Evolutionary conservation across 2,329 filamentous ascomycete species (phyloP).

Genomic region (Aspergillus unguis): DNA sequence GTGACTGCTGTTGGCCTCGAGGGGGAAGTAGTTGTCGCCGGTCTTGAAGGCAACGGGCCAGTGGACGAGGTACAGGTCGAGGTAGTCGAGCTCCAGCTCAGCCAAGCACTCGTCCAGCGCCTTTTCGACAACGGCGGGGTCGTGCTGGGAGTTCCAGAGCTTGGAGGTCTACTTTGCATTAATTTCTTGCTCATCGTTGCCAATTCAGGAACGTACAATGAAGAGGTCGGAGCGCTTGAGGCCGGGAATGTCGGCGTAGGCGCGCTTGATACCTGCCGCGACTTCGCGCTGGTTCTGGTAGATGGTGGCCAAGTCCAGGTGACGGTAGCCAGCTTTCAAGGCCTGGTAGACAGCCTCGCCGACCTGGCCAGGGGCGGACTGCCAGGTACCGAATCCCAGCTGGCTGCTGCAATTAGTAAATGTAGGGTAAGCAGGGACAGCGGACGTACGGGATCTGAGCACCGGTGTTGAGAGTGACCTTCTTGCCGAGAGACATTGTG

Average conservation of each 20-base stretch:
- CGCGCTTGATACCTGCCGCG: slow-evolving; percentile 33
- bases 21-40: slow-evolving; percentile 47
- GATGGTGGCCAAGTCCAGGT: slow-evolving; percentile 41
- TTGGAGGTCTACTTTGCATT: slow-evolving; percentile 51
- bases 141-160: slow-evolving; percentile 56
- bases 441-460: slow-evolving; percentile 36
- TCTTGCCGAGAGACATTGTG: slow-evolving; percentile 42
- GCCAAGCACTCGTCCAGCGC: slow-evolving; percentile 50
- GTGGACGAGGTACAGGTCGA: slow-evolving; percentile 50
- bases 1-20: slow-evolving; percentile 34
- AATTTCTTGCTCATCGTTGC: slow-evolving; percentile 2
- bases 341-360: slow-evolving; percentile 40
- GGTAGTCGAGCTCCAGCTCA: slow-evolving; percentile 53
- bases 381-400: slow-evolving; percentile 42
- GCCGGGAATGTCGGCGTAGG: slow-evolving; percentile 37
- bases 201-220: slow-evolving; percentile 26
- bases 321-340: slow-evolving; percentile 40
- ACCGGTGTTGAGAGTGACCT: slow-evolving; percentile 38
- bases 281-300: slow-evolving; percentile 41
- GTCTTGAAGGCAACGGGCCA: slow-evolving; percentile 45
- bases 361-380: slow-evolving; percentile 39
- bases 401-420: slow-evolving; percentile 24
- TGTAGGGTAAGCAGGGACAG: neutral
- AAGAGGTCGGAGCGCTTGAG: slow-evolving; percentile 42
- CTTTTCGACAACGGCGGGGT: slow-evolving; percentile 50